These are phyloP conservation scores for Beauveria sp. DNA, from an alignment of 2,329 filamentous ascomycete genomes.

Conservation along the genomic window DNA sequence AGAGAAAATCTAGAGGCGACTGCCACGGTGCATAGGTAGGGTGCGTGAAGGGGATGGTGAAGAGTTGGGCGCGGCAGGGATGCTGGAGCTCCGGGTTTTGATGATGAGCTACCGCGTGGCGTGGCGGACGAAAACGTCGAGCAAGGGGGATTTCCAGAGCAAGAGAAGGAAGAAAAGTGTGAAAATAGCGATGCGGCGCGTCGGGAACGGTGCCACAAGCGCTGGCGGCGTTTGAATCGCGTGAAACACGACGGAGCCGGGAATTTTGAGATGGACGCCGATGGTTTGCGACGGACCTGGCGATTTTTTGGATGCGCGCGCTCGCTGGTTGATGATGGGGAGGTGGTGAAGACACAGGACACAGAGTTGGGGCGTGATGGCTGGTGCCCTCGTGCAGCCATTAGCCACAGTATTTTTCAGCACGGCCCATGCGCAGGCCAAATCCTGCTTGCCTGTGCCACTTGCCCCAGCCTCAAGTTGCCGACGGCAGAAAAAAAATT, in stretches of 20 bases:
- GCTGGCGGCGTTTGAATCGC: constrained; percentile 43
- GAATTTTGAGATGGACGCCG: constrained; percentile 47
- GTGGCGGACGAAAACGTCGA: constrained; percentile 14
- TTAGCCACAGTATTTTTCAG: constrained; percentile 36
- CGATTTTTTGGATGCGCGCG: constrained; percentile 56
- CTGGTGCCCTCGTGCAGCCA: constrained; percentile 33
- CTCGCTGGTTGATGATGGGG: constrained; percentile 44
- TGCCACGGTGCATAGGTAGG: constrained; percentile 3
- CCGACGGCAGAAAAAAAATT: not conserved
- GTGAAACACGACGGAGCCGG: constrained; percentile 46
- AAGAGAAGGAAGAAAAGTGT: constrained; percentile 35
- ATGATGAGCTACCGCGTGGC: constrained; percentile 14
- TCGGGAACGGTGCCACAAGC: constrained; percentile 33
- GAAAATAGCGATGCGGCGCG: constrained; percentile 32
- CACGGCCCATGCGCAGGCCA: constrained; percentile 25
- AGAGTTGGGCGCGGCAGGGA: constrained; percentile 2
- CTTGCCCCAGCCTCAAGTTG: not conserved
- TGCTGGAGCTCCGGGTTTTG: constrained; percentile 2
- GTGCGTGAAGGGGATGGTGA: constrained; percentile 8
- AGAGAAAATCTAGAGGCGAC: constrained; percentile 4
- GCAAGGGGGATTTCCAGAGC: constrained; percentile 21
- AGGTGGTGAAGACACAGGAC: constrained; percentile 45
- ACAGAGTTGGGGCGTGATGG: constrained; percentile 43
- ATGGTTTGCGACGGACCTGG: constrained; percentile 52
- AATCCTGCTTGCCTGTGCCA: not conserved